These are phyloP conservation scores for Acanthamoeba culbertsoni DNA, from an alignment of 208 protist species.

Conservation along the genomic window DNA sequence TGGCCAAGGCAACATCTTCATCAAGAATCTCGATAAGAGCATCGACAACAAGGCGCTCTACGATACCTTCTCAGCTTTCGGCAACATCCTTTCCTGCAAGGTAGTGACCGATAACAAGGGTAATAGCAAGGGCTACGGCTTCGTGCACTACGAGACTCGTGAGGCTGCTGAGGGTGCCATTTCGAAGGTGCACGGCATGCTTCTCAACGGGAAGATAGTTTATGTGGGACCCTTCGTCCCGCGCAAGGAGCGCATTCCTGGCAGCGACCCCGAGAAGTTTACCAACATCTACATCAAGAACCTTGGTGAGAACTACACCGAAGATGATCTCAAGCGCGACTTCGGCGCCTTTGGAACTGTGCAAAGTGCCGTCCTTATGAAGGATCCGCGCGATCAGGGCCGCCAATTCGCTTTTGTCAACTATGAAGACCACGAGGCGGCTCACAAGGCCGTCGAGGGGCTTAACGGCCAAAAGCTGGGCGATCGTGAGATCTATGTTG, in stretches of 20 bases:
- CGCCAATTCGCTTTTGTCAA: conserved; percentile 98
- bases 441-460: conserved; percentile 89
- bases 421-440: conserved; percentile 94
- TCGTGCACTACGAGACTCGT: conserved; percentile 98
- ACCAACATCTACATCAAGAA: conserved; percentile 99
- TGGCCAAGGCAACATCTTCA: conserved; percentile 98
- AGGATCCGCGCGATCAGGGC: conserved; percentile 91
- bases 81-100: conserved; percentile 98
- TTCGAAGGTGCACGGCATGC: conserved; percentile 95
- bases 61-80: conserved; percentile 96
- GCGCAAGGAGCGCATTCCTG: conserved; percentile 91
- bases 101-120: conserved; percentile 87
- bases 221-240: conserved; percentile 96
- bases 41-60: conserved; percentile 97
- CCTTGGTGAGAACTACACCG: conserved; percentile 89
- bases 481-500: conserved; percentile 92
- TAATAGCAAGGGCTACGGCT: conserved; percentile 96
- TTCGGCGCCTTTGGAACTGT: conserved; percentile 4
- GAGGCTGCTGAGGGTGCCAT: conserved; percentile 94
- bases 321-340: conserved; percentile 85
- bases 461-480: conserved; percentile 82
- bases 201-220: conserved; percentile 91
- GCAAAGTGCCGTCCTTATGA: conserved; percentile 83
- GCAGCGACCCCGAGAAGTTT: conserved; percentile 81
- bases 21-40: conserved; percentile 96